Base-by-base conservation (phyloP, 2,329 filamentous ascomycete genomes). In the Cryphonectria naterciae region DNA sequence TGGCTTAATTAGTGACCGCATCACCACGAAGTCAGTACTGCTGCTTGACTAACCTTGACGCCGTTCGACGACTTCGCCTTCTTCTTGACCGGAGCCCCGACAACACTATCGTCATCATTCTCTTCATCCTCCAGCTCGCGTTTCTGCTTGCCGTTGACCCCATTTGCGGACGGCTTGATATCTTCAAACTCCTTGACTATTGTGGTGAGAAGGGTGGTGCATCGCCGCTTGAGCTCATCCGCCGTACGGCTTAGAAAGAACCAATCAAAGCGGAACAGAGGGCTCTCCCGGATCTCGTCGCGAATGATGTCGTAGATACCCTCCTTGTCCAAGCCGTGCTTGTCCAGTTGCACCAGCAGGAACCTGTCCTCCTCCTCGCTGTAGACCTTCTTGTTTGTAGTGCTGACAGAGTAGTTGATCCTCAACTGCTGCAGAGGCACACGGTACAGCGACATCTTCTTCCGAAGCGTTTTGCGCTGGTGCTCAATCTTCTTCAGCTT, bases 331-430 rank as follows among this genome's bases (percentile, higher is more conserved):
- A 99, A 91, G 8, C 97, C 96, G 76, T 94, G 92, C 80, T 92
- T 93, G 82, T 99, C 94, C 7, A 99, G 87, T 83, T 98, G 92
- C 65, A 99, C 95, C 46, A 99, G 87, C 67, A 99, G 83, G 83
- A 99, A 99, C 4, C 96, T 90, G 79, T 99, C 96, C 80, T 99
- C 96, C 79, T 99, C 96, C 79, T 99, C 97, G 0, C 95, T 98
- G 80, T 99, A 99, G 0, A 99, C 95, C 84, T 99, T 99, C 85
- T 99, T 99, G 88, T 99, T 99, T 13, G 97, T 99, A 2, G 96
- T 99, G 8, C 94, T 97, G 39, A 99, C 96, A 0, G 95, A 97
- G 82, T 99, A 99, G 83, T 97, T 98, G 84, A 99, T 94, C 85
- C 97, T 97, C 77, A 99, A 90, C 81, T 99, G 96, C 81, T 99